Evolutionary conservation across 169 alveolate genomes (phyloP), one percentile per base, ranked within the genome.

Genomic region (Babesia ovata): DNA sequence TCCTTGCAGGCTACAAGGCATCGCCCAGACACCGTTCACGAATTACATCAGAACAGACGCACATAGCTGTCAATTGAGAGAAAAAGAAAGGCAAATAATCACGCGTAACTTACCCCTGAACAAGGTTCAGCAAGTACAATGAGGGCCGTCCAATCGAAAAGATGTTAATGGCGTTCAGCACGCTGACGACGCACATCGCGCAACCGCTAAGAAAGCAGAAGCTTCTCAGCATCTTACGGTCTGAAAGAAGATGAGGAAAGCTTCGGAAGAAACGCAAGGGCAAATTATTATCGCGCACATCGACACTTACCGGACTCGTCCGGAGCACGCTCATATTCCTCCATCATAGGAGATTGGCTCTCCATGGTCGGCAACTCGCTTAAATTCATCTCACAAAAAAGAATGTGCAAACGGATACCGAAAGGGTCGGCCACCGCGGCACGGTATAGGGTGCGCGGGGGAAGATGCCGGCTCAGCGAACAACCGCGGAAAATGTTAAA

Each of bases 181-280:
- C 75, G 67, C 87, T 79, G 76, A 79, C 87, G 24, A 79, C 45
- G 53, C 87, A 79, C 66, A 79, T 69, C 60, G 77, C 74, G 49
- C 87, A 79, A 2, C 81, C 87, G 14, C 70, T 17, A n/a, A 79
- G 75, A 44, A 79, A 79, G 60, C 81, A 63, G 22, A 79, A 53
- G 74, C 87, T 79, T 69, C 83, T 46, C 16, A 79, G 49, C 16
- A 54, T 26, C 46, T 67, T 79, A 28, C 63, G 70, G 60, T 79
- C 87, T 79, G 70, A 10, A 42, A 61, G 16, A 11, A 22, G n/a
- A 26, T 49, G 19, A 28, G 46, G 49, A 33, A 39, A 24, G 28
- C 28, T 56, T 24, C 69, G 2, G 24, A 13, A 14, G 13, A 12
- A 9, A 14, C 45, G 39, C 12, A 36, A 1, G 63, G 50, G 74